Base-by-base conservation (phyloP, 495 filamentous ascomycete species). In the Poronia punctata region DNA sequence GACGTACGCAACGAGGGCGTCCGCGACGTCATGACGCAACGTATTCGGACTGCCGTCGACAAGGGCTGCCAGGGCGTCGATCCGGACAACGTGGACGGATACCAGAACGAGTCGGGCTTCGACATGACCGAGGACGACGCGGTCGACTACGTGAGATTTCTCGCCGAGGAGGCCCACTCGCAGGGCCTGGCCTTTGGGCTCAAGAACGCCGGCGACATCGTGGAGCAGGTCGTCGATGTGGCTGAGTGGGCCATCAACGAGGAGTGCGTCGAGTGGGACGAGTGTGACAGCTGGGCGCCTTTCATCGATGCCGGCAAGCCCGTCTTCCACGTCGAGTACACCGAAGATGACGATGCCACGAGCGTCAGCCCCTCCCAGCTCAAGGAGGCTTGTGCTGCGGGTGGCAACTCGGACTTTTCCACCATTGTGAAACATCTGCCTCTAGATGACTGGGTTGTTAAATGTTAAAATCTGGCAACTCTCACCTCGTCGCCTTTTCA, bases 311-410 rank as follows among this genome's bases (percentile, higher is more conserved):
- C 65, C 3, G 64, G 62, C 35, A 84, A 86, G 60, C 82, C 82
- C 1, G 79, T 87, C 16, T 85, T 86, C 50, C 76, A 85, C 49
- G 82, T 86, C 36, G 82, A 86, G 60, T 86, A 87, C 47, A 69
- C 75, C 16, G 65, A 71, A 27, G 67, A 64, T 3, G 57, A 46
- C 35, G 43, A 40, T 16, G 35, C 43, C 18, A 45, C 43, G 1
- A 39, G 18, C 7, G 43, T 45, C 18, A 45, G 35, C 18, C 10
- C 43, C 18, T 16, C 34, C 1, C 27, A 38, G 20, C 15, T 25
- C 21, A 15, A 21, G 3, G 27, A 45, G 26, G 41, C 41, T 4
- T 44, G 41, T 24, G 41, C 33, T 0, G 41, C 41, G 6, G 41
- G 19, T 23, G 35, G 43, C 7, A 35, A 39, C 22, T 12, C 35